Evolutionary conservation across 805 yeast species (phyloP), one percentile per base, ranked within the genome.

Genomic region (Nakazawaea populi): DNA sequence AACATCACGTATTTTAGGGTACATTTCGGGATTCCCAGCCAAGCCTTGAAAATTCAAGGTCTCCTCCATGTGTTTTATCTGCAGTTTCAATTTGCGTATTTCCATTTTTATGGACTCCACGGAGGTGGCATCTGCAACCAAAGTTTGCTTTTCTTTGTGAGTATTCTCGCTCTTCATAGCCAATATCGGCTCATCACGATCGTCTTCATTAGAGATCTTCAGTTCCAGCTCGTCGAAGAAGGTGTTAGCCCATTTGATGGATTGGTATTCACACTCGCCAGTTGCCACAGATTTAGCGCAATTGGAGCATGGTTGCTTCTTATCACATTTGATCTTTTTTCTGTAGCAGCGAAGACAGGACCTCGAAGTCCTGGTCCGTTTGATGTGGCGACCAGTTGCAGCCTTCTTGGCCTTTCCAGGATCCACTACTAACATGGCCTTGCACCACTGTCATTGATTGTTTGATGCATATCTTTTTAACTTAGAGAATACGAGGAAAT

Each of bases 1-100:
- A 24, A 67, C 59, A 0, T 62, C 56, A 10, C 63, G 56, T 24
- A 65, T 47, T 7, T 7, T 6, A 24, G 46, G 39, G 27, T 47
- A 32, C 8, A 9, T 32, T 32, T 32, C 35, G 3, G 35, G 35
- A 2, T 18, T 18, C 24, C 3, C 24, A 18, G 24, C 24, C 24
- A 18, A 18, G 24, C 24, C 24, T 18, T 18, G 24, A 18, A 3
- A 18, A 18, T 18, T 18, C 24, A 18, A 18, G 24, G 24, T 18
- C 3, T 18, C 24, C 24, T 18, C 24, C 24, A 18, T 18, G 24
- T 18, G 24, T 3, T 18, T 2, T 18, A 18, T 18, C 24, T 18
- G 24, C 24, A 18, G 24, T 18, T 18, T 18, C 3, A 18, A 18
- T 18, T 18, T 18, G 24, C 24, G 24, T 18, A 18, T 18, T 3